Evolutionary conservation across 352 stramenopile species (phyloP), one percentile per base, ranked within the genome.

Genomic region (Phytophthora aleatoria): DNA sequence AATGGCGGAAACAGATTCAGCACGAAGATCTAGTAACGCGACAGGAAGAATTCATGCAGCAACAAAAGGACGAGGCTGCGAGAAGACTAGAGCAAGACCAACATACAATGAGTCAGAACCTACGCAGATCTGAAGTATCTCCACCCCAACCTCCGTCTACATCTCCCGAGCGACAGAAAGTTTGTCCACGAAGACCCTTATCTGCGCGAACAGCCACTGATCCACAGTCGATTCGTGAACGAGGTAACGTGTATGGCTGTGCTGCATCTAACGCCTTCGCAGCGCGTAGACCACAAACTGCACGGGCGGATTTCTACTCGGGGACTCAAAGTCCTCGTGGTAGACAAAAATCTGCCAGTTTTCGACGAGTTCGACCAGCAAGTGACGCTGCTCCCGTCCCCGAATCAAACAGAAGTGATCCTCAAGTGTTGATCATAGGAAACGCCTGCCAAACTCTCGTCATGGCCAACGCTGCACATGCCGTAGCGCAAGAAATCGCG

Each of bases 401-500:
- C 5, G n/a, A 56, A 43, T 31, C 47, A 56, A 57, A 26, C 9
- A 36, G 1, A 2, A 48, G 15, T 0, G 36, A 41, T 47, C 41
- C 10, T 38, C 48, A 54, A 24, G 24, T 20, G 33, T 11, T 16
- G 2, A 15, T 33, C 2, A 20, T 51, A 5, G 47, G 7, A 27
- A 77, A 74, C 57, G 77, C 77, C 12, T 90, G 79, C 24, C 61
- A 70, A 27, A 89, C 81, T 33, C 70, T 87, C 4, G 79, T 90
- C 3, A 90, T 90, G 81, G 61, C 71, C 13, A 87, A 88, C 20
- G 78, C 76, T 0, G 76, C 76, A 6, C 64, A 80, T 50, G 54
- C 69, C 4, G 70, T 89, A 13, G 77, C 82, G 1, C 61, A 87
- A 35, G 61, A 78, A 3, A 83, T 89, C 26, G 50, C n/a, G 1